Conservation (phyloP, 2,329 filamentous ascomycete species). For the Leptoxyphium fumago region DNA sequence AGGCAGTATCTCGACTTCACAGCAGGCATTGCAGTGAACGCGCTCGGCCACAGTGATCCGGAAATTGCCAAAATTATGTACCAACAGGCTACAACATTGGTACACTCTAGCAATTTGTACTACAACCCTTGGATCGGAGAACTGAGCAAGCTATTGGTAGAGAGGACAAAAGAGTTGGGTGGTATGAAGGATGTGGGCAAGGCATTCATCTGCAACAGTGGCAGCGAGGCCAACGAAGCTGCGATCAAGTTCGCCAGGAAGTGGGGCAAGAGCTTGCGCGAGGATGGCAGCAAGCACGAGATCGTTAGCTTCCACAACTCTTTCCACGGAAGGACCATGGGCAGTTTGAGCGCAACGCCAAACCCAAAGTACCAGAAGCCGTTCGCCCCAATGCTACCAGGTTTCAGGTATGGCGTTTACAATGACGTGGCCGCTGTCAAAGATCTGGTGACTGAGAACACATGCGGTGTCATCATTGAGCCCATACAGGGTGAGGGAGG, state of each 20-base stretch:
- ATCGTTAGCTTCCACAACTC: constrained; percentile 82
- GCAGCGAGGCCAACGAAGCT: constrained; percentile 92
- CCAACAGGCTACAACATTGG: constrained; percentile 52
- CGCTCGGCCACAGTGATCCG: constrained; percentile 77
- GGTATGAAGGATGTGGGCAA: constrained; percentile 67
- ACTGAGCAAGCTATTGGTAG: constrained; percentile 70
- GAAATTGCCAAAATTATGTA: constrained; percentile 61
- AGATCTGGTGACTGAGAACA: constrained; percentile 64
- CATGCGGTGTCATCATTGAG: constrained; percentile 89
- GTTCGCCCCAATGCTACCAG: constrained; percentile 89
- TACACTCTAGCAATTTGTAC: constrained; percentile 93
- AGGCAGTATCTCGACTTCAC: constrained; percentile 88
- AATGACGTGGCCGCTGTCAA: constrained; percentile 65
- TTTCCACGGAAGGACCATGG: constrained; percentile 96
- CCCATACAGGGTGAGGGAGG: constrained; percentile 96
- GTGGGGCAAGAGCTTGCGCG: constrained; percentile 47
- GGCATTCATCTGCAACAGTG: constrained; percentile 92
- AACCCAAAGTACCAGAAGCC: constrained; percentile 97
- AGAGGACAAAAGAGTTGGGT: constrained; percentile 64
- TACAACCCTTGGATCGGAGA: constrained; percentile 91
- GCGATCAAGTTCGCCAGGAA: constrained; percentile 96
- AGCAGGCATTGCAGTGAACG: constrained; percentile 88
- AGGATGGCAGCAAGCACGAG: constrained; percentile 50
- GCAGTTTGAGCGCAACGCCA: constrained; percentile 82
- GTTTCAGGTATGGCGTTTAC: constrained; percentile 73